Evolutionary conservation across 176 grass and related monocot genomes (phyloP).

Genomic region (Dendrocalamus sinicus): DNA sequence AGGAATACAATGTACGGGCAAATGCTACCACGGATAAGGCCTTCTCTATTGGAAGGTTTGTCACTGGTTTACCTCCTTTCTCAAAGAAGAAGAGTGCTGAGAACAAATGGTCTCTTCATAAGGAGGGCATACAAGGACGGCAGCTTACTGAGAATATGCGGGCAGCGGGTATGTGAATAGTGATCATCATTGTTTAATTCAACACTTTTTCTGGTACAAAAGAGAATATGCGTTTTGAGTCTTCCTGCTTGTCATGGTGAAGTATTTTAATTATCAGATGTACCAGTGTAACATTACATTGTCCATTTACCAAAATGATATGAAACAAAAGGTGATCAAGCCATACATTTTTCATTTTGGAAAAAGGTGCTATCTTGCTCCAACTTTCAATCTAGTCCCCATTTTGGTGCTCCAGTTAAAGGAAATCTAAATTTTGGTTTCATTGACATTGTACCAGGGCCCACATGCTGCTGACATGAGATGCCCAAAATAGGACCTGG

Average conservation of each 20-base stretch:
- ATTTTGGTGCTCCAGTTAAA: not conserved
- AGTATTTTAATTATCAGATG: not conserved
- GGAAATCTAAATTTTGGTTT: not conserved
- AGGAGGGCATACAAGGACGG: slow-evolving; percentile 84
- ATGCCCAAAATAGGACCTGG: not conserved
- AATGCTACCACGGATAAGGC: slow-evolving; percentile 64
- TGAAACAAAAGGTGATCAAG: not conserved
- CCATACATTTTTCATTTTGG: not conserved
- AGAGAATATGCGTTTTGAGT: not conserved
- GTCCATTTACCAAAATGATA: not conserved
- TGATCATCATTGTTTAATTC: slow-evolving; percentile 27
- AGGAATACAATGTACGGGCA: slow-evolving; percentile 99
- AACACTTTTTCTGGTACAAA: not conserved
- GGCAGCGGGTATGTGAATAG: slow-evolving; percentile 18
- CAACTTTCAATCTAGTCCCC: not conserved
- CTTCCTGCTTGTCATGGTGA: not conserved
- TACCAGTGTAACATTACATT: not conserved
- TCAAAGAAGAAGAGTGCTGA: slow-evolving; percentile 87
- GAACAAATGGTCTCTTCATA: slow-evolving; percentile 95
- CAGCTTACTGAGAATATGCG: slow-evolving; percentile 77
- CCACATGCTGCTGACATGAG: too few species aligned
- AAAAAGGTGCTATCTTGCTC: not conserved
- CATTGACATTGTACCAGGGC: not conserved
- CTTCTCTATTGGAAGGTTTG: slow-evolving; percentile 91
- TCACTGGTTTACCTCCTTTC: slow-evolving; percentile 87